Percentiles rank a stretch among this genome's conserved stretches.
phyloP scores from a whole-genome alignment of 768 basidiomycete genomes.

The Rhizopogon vinicolor region DNA sequence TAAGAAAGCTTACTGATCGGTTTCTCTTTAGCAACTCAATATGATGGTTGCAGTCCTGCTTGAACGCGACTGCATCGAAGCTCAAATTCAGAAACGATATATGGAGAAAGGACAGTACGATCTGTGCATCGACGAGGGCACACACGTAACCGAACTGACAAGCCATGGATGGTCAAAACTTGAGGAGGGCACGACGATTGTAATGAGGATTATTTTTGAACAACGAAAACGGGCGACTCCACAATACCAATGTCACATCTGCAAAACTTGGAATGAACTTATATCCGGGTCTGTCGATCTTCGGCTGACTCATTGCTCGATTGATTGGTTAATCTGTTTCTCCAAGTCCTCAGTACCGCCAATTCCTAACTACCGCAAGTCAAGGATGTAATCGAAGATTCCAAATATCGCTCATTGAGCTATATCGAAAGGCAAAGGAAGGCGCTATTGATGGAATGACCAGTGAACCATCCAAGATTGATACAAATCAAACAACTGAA shows the following conservation, averaged over 20 bases:
- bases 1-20: too few relatives aligned
- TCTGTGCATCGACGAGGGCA: constrained; percentile 18
- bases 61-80: constrained; percentile 12
- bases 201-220: constrained; percentile 18
- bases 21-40: constrained; percentile 16
- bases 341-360: background rate
- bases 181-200: constrained; percentile 18
- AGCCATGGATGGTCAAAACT: constrained; percentile 16
- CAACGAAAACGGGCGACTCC: constrained; percentile 7
- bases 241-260: background rate
- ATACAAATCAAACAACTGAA: too few relatives aligned
- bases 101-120: constrained; percentile 20
- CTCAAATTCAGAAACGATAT: constrained; percentile 19
- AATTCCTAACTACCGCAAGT: constrained; percentile 4
- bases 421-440: too few relatives aligned
- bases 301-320: constrained; percentile 19
- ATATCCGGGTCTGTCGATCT: background rate
- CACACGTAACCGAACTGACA: constrained; percentile 16
- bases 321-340: constrained; percentile 15
- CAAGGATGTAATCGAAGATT: too few relatives aligned
- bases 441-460: too few relatives aligned
- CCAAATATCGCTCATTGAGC: too few relatives aligned
- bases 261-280: constrained; percentile 12
- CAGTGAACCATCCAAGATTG: too few relatives aligned
- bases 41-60: constrained; percentile 15